These are phyloP conservation scores for Alternaria gaisen DNA, from an alignment of 2,329 filamentous ascomycete species.

Conservation along the genomic window DNA sequence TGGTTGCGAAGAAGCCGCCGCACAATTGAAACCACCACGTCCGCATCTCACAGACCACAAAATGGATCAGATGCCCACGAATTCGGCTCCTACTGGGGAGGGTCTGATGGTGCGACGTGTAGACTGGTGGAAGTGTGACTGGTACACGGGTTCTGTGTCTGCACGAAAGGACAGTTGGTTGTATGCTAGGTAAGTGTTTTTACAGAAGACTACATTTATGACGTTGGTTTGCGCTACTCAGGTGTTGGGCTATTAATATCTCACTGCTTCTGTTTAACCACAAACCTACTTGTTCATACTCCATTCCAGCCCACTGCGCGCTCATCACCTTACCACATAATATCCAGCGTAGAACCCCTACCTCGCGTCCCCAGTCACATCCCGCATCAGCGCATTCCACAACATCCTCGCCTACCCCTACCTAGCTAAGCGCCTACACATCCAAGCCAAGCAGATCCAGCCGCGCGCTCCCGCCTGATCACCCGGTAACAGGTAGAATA, in stretches of 20 bases:
- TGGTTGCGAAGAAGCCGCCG: background rate
- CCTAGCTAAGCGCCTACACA: background rate
- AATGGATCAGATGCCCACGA: slow-evolving; percentile 2
- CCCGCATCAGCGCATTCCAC: background rate
- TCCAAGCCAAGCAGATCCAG: background rate
- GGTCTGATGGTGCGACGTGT: background rate
- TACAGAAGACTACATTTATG: too few relatives aligned
- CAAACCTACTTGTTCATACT: background rate
- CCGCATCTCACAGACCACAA: background rate
- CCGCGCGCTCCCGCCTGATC: slow-evolving; percentile 4
- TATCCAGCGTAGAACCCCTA: background rate
- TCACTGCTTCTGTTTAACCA: too few relatives aligned
- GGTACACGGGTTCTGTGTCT: background rate
- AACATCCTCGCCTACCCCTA: slow-evolving; percentile 1
- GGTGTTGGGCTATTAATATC: background rate
- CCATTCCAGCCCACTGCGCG: background rate
- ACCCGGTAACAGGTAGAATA: slow-evolving; percentile 9
- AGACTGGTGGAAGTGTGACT: background rate
- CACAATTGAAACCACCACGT: background rate
- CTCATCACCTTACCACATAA: background rate
- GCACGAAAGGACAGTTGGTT: background rate
- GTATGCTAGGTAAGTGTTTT: background rate
- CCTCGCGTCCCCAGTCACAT: background rate
- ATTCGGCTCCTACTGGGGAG: background rate
- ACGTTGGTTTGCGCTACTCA: background rate